Evolutionary conservation across 768 basidiomycete species (phyloP), one percentile per base, ranked within the genome.

Genomic region (Amanita subjunquillea): DNA sequence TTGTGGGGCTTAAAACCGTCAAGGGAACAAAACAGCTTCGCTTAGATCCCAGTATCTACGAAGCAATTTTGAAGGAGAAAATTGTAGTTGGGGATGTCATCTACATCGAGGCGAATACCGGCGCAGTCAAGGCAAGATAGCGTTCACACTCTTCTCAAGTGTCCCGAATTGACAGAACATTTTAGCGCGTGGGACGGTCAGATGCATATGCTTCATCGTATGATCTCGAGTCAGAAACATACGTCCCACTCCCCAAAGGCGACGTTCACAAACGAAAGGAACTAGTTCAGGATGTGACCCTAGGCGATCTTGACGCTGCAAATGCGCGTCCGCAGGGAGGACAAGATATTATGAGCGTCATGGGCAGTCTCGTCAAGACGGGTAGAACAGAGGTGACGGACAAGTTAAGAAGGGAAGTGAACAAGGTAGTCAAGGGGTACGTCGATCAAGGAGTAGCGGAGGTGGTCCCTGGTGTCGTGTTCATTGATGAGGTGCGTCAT

Each of bases 381-480:
- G 86, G 91, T 13, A 73, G 96, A 58, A 98, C 95, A 12, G 96
- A 98, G 65, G 87, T 99, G 4, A 98, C 95, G 37, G 96, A 98
- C 62, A 98, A 99, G 67, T 75, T 99, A 48, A 75, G 95, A 52
- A 76, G 83, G 56, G 95, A 99, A 68, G 94, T 98, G 51, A 95
- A 98, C 76, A 94, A 94, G 65, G 90, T 97, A 32, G 96, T 98
- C 36, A 89, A 96, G 68, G 80, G 88, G 34, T 97, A 98, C 64
- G 95, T 98, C 34, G 95, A 98, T 62, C 94, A 98, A 66, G 95
- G 95, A 30, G 92, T 98, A 3, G 96, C 96, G 9, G 96, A 99
- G 69, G 83, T 98, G 22, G 87, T 99, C 2, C 96, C 96, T 7
- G 96, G 96, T 3, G 95, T 99, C 3, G 85, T 98, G 12, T 99